Percentiles rank a stretch among this genome's conserved stretches.
Evolutionary conservation across 2,329 filamentous ascomycete genomes (phyloP).

Genomic region (Diaporthe caulivora): DNA sequence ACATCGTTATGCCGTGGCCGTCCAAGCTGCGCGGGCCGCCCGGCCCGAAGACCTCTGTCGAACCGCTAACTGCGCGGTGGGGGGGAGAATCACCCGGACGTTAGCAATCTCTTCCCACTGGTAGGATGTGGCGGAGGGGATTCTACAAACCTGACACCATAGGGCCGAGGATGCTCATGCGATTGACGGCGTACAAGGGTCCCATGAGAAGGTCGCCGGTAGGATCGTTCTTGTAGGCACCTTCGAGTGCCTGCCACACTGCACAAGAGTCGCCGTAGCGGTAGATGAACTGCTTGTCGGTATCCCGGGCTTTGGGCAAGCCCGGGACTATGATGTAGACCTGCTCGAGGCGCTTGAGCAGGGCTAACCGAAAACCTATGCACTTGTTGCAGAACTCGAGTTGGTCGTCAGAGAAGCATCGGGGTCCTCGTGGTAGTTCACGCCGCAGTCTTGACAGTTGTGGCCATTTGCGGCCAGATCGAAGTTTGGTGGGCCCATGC

Average conservation of each 20-base stretch:
- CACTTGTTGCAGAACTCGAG: background rate
- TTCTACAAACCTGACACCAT: background rate
- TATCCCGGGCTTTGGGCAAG: background rate
- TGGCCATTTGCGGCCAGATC: background rate
- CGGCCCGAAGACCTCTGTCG: background rate
- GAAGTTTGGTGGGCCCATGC: background rate
- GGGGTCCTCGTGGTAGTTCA: background rate
- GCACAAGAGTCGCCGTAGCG: background rate
- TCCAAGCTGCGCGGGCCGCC: background rate
- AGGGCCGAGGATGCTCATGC: too few relatives aligned
- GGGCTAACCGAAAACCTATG: background rate
- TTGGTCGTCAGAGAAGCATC: accelerated
- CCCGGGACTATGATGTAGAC: background rate
- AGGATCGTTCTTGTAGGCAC: background rate
- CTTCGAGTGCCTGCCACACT: accelerated
- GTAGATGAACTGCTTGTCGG: background rate
- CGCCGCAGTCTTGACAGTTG: background rate
- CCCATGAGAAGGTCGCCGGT: background rate
- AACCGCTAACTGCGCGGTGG: background rate
- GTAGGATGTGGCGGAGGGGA: background rate
- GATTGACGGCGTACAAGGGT: too few relatives aligned
- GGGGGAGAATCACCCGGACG: background rate
- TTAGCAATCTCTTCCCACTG: background rate
- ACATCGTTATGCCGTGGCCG: background rate
- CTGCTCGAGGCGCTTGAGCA: background rate